Evolutionary conservation across 345 rosid genomes (phyloP).

Genomic region (Schrenkiella parvula): DNA sequence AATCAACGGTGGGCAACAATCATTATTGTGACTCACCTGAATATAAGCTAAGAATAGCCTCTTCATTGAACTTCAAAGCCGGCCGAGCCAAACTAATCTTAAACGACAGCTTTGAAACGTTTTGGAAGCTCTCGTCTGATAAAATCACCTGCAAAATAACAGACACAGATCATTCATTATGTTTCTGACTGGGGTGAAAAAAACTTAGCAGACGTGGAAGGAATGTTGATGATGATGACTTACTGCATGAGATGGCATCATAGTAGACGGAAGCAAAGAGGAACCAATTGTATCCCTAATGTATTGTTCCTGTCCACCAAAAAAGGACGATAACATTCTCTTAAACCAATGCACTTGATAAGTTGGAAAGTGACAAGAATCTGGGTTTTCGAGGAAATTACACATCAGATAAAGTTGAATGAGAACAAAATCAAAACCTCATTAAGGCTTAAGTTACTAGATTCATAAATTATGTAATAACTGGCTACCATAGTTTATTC

Average conservation of each 20-base stretch:
- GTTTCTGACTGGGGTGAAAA: neutral
- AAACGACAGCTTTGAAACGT: conserved; percentile 50
- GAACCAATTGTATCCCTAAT: conserved; percentile 84
- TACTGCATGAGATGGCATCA: conserved; percentile 69
- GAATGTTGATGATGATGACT: conserved; percentile 38
- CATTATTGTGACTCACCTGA: conserved; percentile 40
- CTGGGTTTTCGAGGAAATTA: neutral
- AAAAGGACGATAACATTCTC: neutral
- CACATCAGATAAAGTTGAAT: neutral
- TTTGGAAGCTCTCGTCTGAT: conserved; percentile 62
- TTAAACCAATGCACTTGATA: neutral
- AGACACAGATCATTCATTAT: neutral
- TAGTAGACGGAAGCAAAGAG: conserved; percentile 54
- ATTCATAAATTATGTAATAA: neutral
- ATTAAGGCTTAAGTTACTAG: neutral
- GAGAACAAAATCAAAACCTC: neutral
- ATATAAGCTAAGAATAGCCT: conserved; percentile 54
- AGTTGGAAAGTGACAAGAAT: neutral
- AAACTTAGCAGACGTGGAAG: neutral
- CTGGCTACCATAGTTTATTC: neutral
- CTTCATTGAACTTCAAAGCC: conserved; percentile 46
- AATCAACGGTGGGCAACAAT: neutral
- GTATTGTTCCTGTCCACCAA: conserved; percentile 56
- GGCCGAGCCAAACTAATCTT: conserved; percentile 66
- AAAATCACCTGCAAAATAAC: conserved; percentile 49